phyloP scores from a whole-genome alignment of 2,329 filamentous ascomycete species.

The Sclerotinia glacialis region DNA sequence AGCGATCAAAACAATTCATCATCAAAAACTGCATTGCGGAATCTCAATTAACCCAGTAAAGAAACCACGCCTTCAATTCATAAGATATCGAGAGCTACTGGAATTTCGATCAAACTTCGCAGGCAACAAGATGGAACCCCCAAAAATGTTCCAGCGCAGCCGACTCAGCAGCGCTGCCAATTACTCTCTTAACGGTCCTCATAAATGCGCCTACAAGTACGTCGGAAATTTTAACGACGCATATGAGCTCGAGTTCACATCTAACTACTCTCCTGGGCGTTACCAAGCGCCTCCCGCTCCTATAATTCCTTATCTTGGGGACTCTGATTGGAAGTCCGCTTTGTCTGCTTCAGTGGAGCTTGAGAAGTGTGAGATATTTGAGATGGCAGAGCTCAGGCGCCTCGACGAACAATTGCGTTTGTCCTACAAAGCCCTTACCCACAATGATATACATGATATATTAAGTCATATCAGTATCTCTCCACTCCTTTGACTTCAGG shows the following conservation, averaged over 20 bases:
- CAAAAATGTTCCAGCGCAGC: neutral
- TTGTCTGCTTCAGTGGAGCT: neutral
- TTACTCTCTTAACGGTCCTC: neutral
- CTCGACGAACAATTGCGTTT: neutral
- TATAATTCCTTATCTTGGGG: neutral
- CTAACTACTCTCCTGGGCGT: neutral
- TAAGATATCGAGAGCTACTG: neutral
- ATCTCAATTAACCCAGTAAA: neutral
- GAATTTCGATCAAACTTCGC: neutral
- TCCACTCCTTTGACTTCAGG: neutral
- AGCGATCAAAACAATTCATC: neutral
- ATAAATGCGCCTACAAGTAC: neutral
- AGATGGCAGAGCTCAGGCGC: rapidly evolving
- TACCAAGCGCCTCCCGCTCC: neutral
- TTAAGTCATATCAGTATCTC: neutral
- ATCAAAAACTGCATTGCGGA: neutral
- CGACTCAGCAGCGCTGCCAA: neutral
- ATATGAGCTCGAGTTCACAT: too few species aligned
- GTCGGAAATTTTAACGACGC: neutral
- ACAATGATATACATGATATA: too few species aligned
- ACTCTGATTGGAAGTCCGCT: neutral
- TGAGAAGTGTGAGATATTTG: rapidly evolving
- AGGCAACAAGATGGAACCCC: neutral
- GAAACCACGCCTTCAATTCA: neutral
- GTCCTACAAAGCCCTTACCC: too few species aligned